These are phyloP conservation scores for Acanthochlamys bracteata DNA, from an alignment of 106 monocot genomes.

Conservation along the genomic window DNA sequence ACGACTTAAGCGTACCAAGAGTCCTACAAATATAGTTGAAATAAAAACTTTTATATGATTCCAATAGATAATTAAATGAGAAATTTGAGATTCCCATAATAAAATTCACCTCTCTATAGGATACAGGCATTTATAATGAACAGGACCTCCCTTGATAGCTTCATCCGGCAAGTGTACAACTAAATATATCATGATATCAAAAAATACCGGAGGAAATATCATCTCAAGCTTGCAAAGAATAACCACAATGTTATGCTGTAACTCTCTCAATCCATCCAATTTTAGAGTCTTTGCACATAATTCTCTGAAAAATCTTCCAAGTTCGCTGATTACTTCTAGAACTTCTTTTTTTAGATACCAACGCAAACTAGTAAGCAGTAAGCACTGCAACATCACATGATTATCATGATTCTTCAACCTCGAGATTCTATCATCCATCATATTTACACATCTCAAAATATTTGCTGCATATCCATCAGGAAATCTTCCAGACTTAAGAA, in stretches of 20 bases:
- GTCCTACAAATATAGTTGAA: neutral
- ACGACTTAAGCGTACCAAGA: neutral
- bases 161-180: neutral
- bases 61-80: no score
- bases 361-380: neutral
- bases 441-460: neutral
- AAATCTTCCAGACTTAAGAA: neutral
- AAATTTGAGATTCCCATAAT: no score
- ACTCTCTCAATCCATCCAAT: neutral
- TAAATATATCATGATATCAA: slow-evolving; percentile 9
- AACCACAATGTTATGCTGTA: neutral
- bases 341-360: neutral
- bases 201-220: slow-evolving; percentile 6
- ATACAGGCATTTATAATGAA: neutral
- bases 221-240: slow-evolving; percentile 1
- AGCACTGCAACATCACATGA: neutral
- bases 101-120: neutral
- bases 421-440: neutral
- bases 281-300: neutral
- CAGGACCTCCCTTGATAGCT: neutral
- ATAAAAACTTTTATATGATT: neutral
- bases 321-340: neutral
- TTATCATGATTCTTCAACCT: slow-evolving; percentile 1
- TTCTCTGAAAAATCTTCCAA: neutral
- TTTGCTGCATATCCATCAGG: slow-evolving; percentile 4